phyloP scores from a whole-genome alignment of 306 rosid species.

The Inga laurina region DNA sequence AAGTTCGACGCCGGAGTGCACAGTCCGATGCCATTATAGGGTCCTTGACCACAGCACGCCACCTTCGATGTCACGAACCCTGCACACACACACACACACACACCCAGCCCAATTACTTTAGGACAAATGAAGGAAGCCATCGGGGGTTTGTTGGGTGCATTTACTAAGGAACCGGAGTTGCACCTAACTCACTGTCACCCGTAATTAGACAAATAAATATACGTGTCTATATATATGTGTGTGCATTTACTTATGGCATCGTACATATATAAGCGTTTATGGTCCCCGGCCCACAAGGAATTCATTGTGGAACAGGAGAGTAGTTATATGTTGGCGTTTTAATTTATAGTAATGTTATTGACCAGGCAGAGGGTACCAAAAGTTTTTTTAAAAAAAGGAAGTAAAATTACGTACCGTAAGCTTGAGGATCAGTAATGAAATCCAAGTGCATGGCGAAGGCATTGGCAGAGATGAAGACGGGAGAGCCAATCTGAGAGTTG shows the following conservation, averaged over 20 bases:
- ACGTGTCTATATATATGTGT: neutral
- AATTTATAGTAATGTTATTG: no score
- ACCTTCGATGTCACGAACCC: conserved; percentile 53
- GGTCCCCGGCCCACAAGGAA: neutral
- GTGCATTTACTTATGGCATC: neutral
- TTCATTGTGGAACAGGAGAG: neutral
- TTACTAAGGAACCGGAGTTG: neutral
- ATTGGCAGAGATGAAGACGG: conserved; percentile 56
- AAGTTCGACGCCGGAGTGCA: conserved; percentile 48
- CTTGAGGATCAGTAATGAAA: conserved; percentile 54
- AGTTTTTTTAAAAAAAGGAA: no score
- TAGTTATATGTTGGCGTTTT: no score
- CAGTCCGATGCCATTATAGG: conserved; percentile 54
- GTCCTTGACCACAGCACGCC: conserved; percentile 66
- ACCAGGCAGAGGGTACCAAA: no score
- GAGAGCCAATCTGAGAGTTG: conserved; percentile 50
- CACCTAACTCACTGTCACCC: neutral
- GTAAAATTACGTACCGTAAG: conserved; percentile 46
- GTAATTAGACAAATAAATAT: neutral
- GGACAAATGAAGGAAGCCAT: neutral
- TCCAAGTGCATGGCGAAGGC: conserved; percentile 55
- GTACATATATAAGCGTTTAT: neutral
- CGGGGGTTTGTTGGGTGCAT: neutral
- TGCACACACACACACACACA: neutral
- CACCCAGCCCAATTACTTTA: no score